Percentiles rank a stretch among this genome's conserved stretches.
Conservation (phyloP, 495 filamentous ascomycete species). For the Collariella sp. region DNA sequence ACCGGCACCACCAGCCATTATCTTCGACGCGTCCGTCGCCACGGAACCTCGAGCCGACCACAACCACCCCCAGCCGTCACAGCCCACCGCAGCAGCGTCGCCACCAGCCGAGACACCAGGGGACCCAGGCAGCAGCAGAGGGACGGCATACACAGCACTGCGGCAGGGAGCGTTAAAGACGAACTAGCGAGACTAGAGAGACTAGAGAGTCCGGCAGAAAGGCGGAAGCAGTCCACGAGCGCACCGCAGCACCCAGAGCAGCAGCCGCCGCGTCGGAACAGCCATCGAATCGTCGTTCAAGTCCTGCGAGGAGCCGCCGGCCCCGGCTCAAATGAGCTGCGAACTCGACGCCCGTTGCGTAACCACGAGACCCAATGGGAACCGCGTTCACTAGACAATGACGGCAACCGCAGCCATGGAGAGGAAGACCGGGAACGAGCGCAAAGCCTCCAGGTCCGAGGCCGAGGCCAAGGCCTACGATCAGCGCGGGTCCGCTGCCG, state of each 20-base stretch:
- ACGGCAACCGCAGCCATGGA: slow-evolving; percentile 38
- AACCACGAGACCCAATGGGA: slow-evolving; percentile 44
- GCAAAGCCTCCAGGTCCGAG: slow-evolving; percentile 42
- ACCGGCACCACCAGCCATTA: not conserved
- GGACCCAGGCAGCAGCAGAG: not conserved
- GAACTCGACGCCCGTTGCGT: slow-evolving; percentile 43
- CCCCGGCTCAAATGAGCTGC: slow-evolving; percentile 40
- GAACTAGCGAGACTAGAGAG: not conserved
- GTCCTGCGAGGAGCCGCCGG: slow-evolving; percentile 42
- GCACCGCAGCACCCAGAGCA: slow-evolving; percentile 2
- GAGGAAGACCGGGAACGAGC: slow-evolving; percentile 42
- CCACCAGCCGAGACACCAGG: not conserved
- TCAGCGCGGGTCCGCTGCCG: slow-evolving; percentile 35
- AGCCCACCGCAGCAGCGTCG: not conserved
- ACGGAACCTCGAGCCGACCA: slow-evolving; percentile 5
- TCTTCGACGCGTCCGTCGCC: not conserved
- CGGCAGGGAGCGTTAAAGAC: not conserved
- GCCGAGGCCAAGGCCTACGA: slow-evolving; percentile 37
- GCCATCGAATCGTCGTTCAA: slow-evolving; percentile 26
- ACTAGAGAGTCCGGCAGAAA: not conserved
- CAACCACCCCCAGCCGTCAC: not conserved
- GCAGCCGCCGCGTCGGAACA: slow-evolving; percentile 21
- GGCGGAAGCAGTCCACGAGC: not conserved
- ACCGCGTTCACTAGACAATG: slow-evolving; percentile 30
- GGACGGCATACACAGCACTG: not conserved